phyloP scores from a whole-genome alignment of 306 rosid species.

The Ziziphus jujuba region DNA sequence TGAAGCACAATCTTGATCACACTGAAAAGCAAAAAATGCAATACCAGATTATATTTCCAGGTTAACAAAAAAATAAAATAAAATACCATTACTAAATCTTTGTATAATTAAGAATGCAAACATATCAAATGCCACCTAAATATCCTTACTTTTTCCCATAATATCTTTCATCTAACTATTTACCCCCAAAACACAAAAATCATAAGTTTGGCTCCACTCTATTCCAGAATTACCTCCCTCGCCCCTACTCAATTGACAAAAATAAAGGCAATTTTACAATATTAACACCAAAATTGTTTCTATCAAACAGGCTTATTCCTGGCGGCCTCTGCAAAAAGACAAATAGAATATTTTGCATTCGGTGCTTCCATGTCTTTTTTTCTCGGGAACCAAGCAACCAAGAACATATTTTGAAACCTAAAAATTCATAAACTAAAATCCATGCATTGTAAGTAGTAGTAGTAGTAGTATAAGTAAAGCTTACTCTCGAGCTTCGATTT shows the following conservation, averaged over 20 bases:
- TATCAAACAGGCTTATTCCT: background rate
- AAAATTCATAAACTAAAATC: background rate
- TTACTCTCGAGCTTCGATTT: constrained; percentile 98
- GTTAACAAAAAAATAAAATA: background rate
- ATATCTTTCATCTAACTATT: no score
- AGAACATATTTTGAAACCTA: background rate
- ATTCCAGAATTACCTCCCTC: no score
- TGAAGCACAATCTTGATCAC: constrained; percentile 98
- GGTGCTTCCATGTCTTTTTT: background rate
- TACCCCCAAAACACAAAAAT: no score
- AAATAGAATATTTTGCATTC: background rate
- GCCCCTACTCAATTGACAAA: no score
- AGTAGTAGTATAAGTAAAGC: constrained; percentile 12
- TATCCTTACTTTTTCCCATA: no score
- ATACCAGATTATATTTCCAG: background rate
- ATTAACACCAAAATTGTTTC: background rate
- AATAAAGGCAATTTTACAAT: no score
- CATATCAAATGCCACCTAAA: background rate
- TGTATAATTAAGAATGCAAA: background rate
- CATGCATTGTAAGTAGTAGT: background rate
- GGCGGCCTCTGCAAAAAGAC: background rate
- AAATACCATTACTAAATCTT: background rate
- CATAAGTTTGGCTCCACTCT: no score
- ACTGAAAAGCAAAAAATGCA: constrained; percentile 38
- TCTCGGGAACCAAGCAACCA: background rate